Base-by-base conservation (phyloP, 2,329 filamentous ascomycete species). In the Pestalotiopsis sp. region DNA sequence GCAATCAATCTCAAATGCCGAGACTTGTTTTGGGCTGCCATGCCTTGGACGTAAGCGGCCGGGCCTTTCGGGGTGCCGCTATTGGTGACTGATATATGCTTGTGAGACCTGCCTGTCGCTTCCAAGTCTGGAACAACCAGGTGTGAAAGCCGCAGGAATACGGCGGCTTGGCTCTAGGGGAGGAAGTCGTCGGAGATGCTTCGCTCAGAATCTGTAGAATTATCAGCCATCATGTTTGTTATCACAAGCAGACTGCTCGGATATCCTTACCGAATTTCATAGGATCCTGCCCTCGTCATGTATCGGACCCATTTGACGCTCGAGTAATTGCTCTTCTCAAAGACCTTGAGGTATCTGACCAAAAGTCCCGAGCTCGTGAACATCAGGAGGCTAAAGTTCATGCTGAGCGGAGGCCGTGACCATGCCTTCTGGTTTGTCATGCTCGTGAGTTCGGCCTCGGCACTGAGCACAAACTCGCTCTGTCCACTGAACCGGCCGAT, bases 221-320 rank as follows among this genome's bases (percentile, higher is more conserved):
- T 31, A 20, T 62, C 27, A 62, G 59, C 17, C 38, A 27, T 36
- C 17, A 14, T 36, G 31, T 36, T 9, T 36, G 31, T 9, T 36
- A 12, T 36, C 27, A 36, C 5, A 59, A 7, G 57, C 11, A 36
- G 23, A 17, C 57, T 12, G 45, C 11, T 23, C 4, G 45, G 52
- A 23, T 17, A 20, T 20, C 67, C 82, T 75, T 73, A 97, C 91
- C 94, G 87, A 79, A 99, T 97, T 83, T 99, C 96, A 81, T 99
- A 99, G 81, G 94, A 98, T 36, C 96, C 96, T 17, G 95, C 96
- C 73, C 95, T 90, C 20, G 96, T 99, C 96, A 99, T 98, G 81
- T 99, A 99, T 75, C 96, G 87, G 75, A 99, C 96, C 96, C 96
- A 99, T 82, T 99, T 99, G 63, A 99, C 96, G 78, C 94, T 97